Evolutionary conservation across 2,329 filamentous ascomycete genomes (phyloP), one percentile per base, ranked within the genome.

Genomic region (Lasiodiplodia citricola): DNA sequence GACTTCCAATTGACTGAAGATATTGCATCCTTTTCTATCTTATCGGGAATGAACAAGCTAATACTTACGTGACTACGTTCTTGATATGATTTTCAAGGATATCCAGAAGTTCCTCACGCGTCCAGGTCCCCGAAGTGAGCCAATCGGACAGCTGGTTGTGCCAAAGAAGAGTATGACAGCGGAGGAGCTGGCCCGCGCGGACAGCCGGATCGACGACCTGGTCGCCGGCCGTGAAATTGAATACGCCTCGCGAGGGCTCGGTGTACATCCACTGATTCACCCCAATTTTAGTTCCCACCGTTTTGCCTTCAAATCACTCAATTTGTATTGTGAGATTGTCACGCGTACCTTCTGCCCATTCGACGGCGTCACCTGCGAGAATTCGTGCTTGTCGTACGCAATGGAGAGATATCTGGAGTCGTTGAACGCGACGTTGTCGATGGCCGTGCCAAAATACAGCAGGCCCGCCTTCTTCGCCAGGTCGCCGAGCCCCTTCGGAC

Each of bases 341-440:
- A 28, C 6, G 1, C 28, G 1, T 28, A 79, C 79, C 75, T 88
- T 87, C 76, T 88, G 86, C 2, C 85, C 84, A 75, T 92, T 92
- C 60, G 86, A 87, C 0, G 89, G 88, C 0, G 89, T 90, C 31
- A 90, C 83, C 76, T 89, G 85, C 38, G 89, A 90, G 73, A 91
- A 91, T 74, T 90, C 87, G 57, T 81, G 79, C 8, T 74, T 79
- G 75, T 89, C 80, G 71, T 83, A 83, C 52, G 90, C 80, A 70
- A 90, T 86, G 23, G 79, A 76, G 21, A 84, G 79, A 76, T 91
- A 92, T 35, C 82, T 73, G 14, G 78, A 74, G 77, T 91, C 87
- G 55, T 79, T 81, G 44, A 87, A 76, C 71, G 87, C 84, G 2
- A 77, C 75, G 51, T 84, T 85, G 75, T 91, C 87, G 52, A 88